Evolutionary conservation across 768 basidiomycete genomes (phyloP).

Genomic region (Hydnomerulius pinastri): DNA sequence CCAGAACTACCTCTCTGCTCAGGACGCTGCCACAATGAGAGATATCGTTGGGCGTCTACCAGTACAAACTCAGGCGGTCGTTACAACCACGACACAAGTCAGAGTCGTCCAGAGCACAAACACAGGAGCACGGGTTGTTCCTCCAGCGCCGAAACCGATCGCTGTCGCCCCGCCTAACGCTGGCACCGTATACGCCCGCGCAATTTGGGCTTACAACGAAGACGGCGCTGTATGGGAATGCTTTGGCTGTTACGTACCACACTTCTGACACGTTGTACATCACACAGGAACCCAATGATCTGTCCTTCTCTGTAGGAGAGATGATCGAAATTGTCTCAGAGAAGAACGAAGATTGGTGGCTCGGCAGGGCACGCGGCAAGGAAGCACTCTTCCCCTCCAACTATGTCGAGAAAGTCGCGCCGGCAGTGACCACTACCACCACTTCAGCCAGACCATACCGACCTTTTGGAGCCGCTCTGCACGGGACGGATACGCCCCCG

Average conservation of each 20-base stretch:
- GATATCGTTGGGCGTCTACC: constrained; percentile 50
- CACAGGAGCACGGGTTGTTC: constrained; percentile 16
- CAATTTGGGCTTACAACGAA: constrained; percentile 70
- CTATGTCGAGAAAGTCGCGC: constrained; percentile 62
- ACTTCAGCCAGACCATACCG: constrained; percentile 25
- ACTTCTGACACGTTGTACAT: constrained; percentile 7
- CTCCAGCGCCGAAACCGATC: constrained; percentile 12
- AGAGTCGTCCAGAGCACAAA: constrained; percentile 2
- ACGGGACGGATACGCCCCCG: constrained; percentile 36
- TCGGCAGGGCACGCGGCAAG: constrained; percentile 59
- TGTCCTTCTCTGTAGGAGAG: constrained; percentile 77
- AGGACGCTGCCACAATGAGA: constrained; percentile 44
- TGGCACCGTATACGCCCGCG: constrained; percentile 43
- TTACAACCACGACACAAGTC: constrained; percentile 16
- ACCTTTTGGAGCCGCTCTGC: constrained; percentile 40
- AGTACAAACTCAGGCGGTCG: constrained; percentile 19
- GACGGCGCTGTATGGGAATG: constrained; percentile 44
- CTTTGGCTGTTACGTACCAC: neutral
- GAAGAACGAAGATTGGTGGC: constrained; percentile 89
- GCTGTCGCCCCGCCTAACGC: constrained; percentile 6
- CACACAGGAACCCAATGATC: constrained; percentile 73
- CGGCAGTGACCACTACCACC: neutral
- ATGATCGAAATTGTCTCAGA: constrained; percentile 77
- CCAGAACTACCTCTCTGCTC: constrained; percentile 52
- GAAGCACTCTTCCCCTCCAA: constrained; percentile 80